Base-by-base conservation (phyloP, 177 flowering plant genomes). In the Vitis hybrid region DNA sequence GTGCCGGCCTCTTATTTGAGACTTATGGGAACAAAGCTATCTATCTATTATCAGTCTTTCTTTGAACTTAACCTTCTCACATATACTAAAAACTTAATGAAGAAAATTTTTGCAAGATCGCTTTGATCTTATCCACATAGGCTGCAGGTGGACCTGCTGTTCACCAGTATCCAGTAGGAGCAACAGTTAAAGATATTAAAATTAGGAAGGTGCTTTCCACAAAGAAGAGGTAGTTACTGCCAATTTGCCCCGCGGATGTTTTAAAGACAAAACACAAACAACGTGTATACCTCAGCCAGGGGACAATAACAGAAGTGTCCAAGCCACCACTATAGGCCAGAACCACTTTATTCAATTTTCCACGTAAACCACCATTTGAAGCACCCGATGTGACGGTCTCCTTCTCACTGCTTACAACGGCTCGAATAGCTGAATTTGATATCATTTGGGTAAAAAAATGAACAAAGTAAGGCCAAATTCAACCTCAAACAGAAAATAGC, bases 271-370 rank as follows among this genome's bases (percentile, higher is more conserved):
- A 26, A 39, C 5, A 64, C 12, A 22, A 61, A 80, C 22, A 62
- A 59, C 9, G 55, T 13, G 57, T 16, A 15, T 80, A 94, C 97
- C 92, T 87, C 31, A 92, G 81, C 98, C 98, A 94, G 65, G 98
- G 98, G 29, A 94, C 97, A 77, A 94, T 91, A 29, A 94, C 97
- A 60, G 98, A 94, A 51, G 98, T 94, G 78, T 94, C 98, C 68
- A 94, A 77, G 73, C 98, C 98, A 73, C 98, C 98, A 74, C 98
- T 94, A 26, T 94, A 92, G 6, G 98, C 98, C 48, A 94, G 80
- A 68, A 94, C 94, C 33, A 94, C 98, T 79, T 92, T 94, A 63
- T 92, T 89, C 77, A 94, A 77, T 70, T 88, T 88, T 3, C 94
- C 94, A 58, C 89, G 89, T 56, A 83, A 67, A 11, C 88, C 92